Base-by-base conservation (phyloP, 805 yeast genomes). In the Candida broadrunensis region DNA sequence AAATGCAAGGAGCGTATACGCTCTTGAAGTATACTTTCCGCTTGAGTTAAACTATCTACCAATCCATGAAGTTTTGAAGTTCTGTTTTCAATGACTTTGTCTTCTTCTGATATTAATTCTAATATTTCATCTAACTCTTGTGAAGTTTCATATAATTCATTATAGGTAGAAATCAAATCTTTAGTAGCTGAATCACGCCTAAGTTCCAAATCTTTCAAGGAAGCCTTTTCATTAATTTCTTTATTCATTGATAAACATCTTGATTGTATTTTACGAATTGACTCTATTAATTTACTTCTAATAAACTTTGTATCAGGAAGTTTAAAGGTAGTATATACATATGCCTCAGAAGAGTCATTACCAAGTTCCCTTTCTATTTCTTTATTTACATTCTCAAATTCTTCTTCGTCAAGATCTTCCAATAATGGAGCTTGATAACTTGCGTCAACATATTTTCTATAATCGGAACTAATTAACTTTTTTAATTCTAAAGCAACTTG, bases 381-480 rank as follows among this genome's bases (percentile, higher is more conserved):
- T 7, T 33, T 16, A 7, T 48, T 42, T 3, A 58, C 67, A 9
- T 36, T 40, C 3, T 45, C 46, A 29, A 37, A 45, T 2, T 39
- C 12, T 6, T 55, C 64, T 24, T 59, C 66, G 33, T 64, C 69
- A 15, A 70, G 35, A 41, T 61, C 70, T n/a, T 58, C 57, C 5
- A 59, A 29, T 5, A 54, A 38, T 21, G 37, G 36, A 3, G 54
- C 58, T 2, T 38, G 41, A 39, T 35, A 49, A 3, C 42, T 20
- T 2, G 53, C 34, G 40, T 58, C 65, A 12, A 54, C 56, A 17
- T 52, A 43, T 46, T 60, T 68, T 4, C 61, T 43, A 37, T 56
- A 66, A 49, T 76, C 82, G 0, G 78, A 70, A 37, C 56, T 56
- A 4, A 75, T 56, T n/a, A 76, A 52, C 1, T 42, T 50, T 6